phyloP scores from a whole-genome alignment of 1,139 yeast species.

The Debaryomyces sp. region DNA sequence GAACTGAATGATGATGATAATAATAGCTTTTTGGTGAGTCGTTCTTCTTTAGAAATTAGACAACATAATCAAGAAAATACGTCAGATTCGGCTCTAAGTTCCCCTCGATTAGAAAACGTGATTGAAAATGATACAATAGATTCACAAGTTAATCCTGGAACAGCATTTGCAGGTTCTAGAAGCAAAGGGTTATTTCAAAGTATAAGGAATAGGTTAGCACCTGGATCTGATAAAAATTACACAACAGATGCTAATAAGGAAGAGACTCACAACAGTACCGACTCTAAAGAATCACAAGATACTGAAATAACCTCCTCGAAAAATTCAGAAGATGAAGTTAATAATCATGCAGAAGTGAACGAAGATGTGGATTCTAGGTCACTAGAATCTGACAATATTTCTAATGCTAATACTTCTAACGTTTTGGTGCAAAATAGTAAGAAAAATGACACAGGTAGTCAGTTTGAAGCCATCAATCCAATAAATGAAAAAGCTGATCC shows the following conservation, averaged over 20 bases:
- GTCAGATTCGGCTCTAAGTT: neutral
- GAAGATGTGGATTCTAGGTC: neutral
- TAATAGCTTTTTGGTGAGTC: conserved; percentile 20
- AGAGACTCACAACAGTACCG: conserved; percentile 9
- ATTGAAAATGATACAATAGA: neutral
- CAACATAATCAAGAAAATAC: conserved; percentile 8
- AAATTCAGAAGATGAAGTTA: neutral
- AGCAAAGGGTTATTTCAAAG: conserved; percentile 40
- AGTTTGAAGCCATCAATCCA: neutral
- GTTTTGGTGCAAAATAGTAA: neutral
- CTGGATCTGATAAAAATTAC: conserved; percentile 10
- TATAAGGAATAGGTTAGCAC: conserved; percentile 32
- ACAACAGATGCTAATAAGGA: conserved; percentile 21
- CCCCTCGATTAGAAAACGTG: neutral
- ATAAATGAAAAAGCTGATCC: neutral
- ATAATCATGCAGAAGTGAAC: neutral
- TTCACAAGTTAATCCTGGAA: conserved; percentile 12
- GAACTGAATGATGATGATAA: conserved; percentile 8
- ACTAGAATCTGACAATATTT: neutral
- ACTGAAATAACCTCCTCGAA: neutral
- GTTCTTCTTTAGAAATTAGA: conserved; percentile 21
- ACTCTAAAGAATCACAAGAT: neutral
- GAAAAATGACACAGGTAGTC: neutral
- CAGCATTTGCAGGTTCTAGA: conserved; percentile 11
- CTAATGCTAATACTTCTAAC: neutral